Evolutionary conservation across 257 asterid species (phyloP), one percentile per base, ranked within the genome.

Genomic region (Ehretia macrophylla): DNA sequence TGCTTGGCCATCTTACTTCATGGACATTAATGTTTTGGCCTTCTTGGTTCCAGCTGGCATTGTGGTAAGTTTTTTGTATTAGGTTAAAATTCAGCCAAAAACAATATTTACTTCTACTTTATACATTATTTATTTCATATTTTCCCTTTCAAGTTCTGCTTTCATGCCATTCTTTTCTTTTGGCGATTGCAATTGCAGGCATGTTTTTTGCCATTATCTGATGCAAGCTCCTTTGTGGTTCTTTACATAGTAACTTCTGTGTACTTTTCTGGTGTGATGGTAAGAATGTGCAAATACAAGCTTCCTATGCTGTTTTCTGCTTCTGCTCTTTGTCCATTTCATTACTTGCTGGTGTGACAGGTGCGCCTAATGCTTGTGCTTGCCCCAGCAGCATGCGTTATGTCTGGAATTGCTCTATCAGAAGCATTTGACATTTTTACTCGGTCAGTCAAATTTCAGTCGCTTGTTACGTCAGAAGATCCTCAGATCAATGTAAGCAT

Each of bases 201-300:
- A 6, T 89, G 99, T 86, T 93, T 93, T 79, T 72, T 77, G 71
- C 99, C 99, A 50, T 82, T 93, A 42, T 83, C 99, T 56, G 99
- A 89, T 80, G 97, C 99, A 66, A 93, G 99, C 81, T 89, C 96
- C 59, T 93, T 93, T 64, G 94, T 88, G 40, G 71, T 90, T 66
- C 99, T 93, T 54, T 93, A 89, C 73, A 83, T 93, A 63, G 97
- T 90, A 55, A 93, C 97, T 68, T 89, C 99, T 72, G 96, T 85
- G 39, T 93, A 93, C 64, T 93, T 93, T 74, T 93, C 99, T 66
- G 99, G 99, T 68, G 99, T 93, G 81, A 93, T 93, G 99, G 99
- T 93, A 72, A 51, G 75, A 20, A 54, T 61, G 55, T 17, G 58
- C 32, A 56, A 73, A 52, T 40, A 1, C 49, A 32, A 59, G 50